Percentiles rank a stretch among this genome's conserved stretches.
Evolutionary conservation across 2,329 filamentous ascomycete species (phyloP).

Genomic region (Epichloe typhina): DNA sequence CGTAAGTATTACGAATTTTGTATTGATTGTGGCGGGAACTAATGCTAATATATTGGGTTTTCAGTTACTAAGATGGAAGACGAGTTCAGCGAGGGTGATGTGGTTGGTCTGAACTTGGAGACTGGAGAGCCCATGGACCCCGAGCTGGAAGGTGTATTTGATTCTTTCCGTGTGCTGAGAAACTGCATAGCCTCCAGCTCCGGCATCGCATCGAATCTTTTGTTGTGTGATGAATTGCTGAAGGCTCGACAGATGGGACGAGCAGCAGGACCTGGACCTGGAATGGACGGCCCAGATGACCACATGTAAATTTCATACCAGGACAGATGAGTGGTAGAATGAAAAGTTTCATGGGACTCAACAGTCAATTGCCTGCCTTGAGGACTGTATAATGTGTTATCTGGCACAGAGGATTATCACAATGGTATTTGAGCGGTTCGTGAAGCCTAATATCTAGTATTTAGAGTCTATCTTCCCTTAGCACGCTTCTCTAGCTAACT

Average conservation of each 20-base stretch:
- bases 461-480: no score
- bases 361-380: slow-evolving; percentile 3
- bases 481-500: no score
- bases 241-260: slow-evolving; percentile 93
- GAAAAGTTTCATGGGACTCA: slow-evolving; percentile 18
- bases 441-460: no score
- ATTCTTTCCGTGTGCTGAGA: slow-evolving; percentile 87
- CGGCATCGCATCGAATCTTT: slow-evolving; percentile 86
- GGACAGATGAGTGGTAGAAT: slow-evolving; percentile 2
- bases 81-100: slow-evolving; percentile 69
- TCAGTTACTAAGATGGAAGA: slow-evolving; percentile 77
- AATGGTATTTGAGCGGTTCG: no score
- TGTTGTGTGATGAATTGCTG: slow-evolving; percentile 92
- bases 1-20: slow-evolving; percentile 40
- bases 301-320: slow-evolving; percentile 30
- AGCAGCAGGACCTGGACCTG: slow-evolving; percentile 46
- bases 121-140: slow-evolving; percentile 94
- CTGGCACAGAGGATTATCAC: no score
- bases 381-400: no score
- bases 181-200: slow-evolving; percentile 91
- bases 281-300: slow-evolving; percentile 48
- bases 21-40: slow-evolving; percentile 8
- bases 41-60: neutral
- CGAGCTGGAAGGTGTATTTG: slow-evolving; percentile 80
- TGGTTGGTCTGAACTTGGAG: slow-evolving; percentile 74